These are phyloP conservation scores for Aspergillus conjunctus DNA, from an alignment of 495 filamentous ascomycete species.

Conservation along the genomic window DNA sequence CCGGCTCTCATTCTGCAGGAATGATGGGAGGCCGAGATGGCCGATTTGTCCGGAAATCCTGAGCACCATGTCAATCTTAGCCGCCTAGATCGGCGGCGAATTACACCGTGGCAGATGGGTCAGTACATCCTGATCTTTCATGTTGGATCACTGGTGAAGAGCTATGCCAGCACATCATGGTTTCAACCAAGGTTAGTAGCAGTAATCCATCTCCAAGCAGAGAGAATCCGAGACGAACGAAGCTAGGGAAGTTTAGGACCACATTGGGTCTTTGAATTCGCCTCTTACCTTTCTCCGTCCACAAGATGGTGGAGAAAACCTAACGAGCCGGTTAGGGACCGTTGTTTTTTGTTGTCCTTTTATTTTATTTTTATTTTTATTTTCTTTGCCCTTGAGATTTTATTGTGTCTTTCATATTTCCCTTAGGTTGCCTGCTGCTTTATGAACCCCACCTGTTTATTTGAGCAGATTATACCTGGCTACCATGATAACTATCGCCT, in stretches of 20 bases:
- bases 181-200: slow-evolving; percentile 26
- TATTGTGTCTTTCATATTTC: slow-evolving; percentile 14
- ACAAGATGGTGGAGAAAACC: slow-evolving; percentile 23
- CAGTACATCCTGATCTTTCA: slow-evolving; percentile 62
- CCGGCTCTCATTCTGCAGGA: slow-evolving; percentile 23
- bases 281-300: slow-evolving; percentile 19
- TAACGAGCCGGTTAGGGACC: slow-evolving; percentile 20
- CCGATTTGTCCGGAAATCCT: slow-evolving; percentile 22
- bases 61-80: slow-evolving; percentile 33
- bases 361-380: slow-evolving; percentile 15
- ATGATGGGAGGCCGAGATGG: slow-evolving; percentile 20
- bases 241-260: slow-evolving; percentile 28
- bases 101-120: slow-evolving; percentile 43
- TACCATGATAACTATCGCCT: slow-evolving; percentile 20
- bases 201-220: slow-evolving; percentile 25
- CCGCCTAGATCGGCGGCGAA: slow-evolving; percentile 40
- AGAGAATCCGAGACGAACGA: slow-evolving; percentile 29
- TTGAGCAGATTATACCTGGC: slow-evolving; percentile 29
- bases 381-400: slow-evolving; percentile 16
- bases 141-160: slow-evolving; percentile 67
- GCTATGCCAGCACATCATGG: slow-evolving; percentile 89
- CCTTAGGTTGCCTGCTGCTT: slow-evolving; percentile 14
- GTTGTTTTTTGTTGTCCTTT: slow-evolving; percentile 11
- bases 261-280: slow-evolving; percentile 22
- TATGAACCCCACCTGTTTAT: slow-evolving; percentile 31